Evolutionary conservation across 768 basidiomycete species (phyloP).

Genomic region (Gymnopilus junonius): DNA sequence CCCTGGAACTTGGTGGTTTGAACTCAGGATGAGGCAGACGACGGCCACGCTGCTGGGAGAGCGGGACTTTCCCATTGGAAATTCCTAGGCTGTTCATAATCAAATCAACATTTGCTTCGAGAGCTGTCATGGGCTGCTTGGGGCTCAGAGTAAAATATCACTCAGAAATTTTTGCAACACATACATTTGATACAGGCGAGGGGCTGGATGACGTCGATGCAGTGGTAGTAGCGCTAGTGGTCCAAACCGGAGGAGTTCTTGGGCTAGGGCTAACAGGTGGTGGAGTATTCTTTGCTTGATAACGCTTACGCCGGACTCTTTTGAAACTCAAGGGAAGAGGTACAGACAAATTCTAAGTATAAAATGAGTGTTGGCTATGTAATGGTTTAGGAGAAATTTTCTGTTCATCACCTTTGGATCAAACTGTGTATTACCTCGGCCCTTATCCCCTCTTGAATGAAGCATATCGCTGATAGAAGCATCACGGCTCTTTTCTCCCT

Average conservation of each 20-base stretch:
- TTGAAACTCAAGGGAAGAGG: not conserved
- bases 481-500: too few relatives aligned
- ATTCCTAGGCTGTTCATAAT: not conserved
- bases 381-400: not conserved
- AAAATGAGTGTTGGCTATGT: not conserved
- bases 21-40: not conserved
- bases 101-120: not conserved
- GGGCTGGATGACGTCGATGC: not conserved
- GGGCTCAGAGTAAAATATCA: not conserved
- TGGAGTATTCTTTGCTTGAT: not conserved
- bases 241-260: not conserved
- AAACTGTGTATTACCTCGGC: not conserved
- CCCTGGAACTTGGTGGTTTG: not conserved
- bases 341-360: not conserved
- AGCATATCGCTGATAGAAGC: too few relatives aligned
- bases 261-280: not conserved
- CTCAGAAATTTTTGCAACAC: not conserved
- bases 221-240: too few relatives aligned
- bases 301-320: not conserved
- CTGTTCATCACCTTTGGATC: not conserved
- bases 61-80: not conserved
- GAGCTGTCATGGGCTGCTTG: not conserved
- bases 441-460: too few relatives aligned
- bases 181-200: not conserved
- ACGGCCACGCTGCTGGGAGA: not conserved